These are phyloP conservation scores for Stenogyne calaminthoides DNA, from an alignment of 305 asterid species.

Conservation along the genomic window DNA sequence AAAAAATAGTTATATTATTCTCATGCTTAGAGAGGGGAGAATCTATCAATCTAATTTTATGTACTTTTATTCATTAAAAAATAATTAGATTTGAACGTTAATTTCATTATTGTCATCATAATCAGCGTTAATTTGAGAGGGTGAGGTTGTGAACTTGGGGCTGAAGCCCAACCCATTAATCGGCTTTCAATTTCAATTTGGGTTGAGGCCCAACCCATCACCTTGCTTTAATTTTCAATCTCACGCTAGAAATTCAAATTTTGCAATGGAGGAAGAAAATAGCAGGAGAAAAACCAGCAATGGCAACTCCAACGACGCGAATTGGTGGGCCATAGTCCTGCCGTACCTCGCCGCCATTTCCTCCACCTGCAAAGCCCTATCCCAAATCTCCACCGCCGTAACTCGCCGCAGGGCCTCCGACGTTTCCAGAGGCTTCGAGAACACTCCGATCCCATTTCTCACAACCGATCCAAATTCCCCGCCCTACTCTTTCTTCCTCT, in stretches of 20 bases:
- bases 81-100: no score
- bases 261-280: not conserved
- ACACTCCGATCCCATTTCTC: slow-evolving; percentile 57
- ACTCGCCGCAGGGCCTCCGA: slow-evolving; percentile 60
- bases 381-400: slow-evolving; percentile 47
- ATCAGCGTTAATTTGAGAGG: no score
- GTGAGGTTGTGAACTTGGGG: no score
- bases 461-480: slow-evolving; percentile 33
- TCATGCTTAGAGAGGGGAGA: no score
- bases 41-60: no score
- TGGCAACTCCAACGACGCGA: not conserved
- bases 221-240: not conserved
- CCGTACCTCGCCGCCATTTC: slow-evolving; percentile 73
- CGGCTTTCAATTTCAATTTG: not conserved
- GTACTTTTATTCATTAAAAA: no score
- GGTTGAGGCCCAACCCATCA: not conserved
- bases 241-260: not conserved
- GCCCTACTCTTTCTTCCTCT: slow-evolving; percentile 22
- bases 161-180: no score
- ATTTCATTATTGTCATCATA: no score
- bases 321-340: slow-evolving; percentile 43
- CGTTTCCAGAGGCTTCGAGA: slow-evolving; percentile 68
- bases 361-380: slow-evolving; percentile 56
- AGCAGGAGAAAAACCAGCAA: not conserved
- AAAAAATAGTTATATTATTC: no score